Evolutionary conservation across 371 early-diverging fungal species (phyloP), one percentile per base, ranked within the genome.

Genomic region (Gilbertella persicaria): DNA sequence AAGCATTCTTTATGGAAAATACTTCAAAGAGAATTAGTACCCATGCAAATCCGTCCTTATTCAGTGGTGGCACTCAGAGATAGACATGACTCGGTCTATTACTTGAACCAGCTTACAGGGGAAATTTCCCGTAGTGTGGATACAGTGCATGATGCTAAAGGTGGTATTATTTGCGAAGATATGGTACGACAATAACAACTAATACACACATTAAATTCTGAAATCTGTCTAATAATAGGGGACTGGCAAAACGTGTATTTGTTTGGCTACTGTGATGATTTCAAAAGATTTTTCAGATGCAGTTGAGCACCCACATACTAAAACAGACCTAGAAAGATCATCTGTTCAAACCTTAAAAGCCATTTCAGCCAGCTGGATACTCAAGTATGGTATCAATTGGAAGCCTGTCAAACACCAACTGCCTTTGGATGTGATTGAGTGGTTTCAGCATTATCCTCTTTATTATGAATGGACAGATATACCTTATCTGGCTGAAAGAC

Each of bases 151-250:
- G 82, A 82, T 50, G 63, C 68, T 0, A 66, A 67, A 2, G 89
- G 88, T 10, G 92, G 92, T 0, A 85, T 91, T 50, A 81, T 89
- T 24, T 88, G 87, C 63, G 92, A 90, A 62, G 87, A 88, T 33
- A 91, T 91, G 88, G 88, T 73, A 73, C 50, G 12, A 33, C 33
- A 28, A 37, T 17, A 37, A 16, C 38, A 37, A 6, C 13, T 37
- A 12, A 14, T 6, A 14, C 6, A 14, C 38, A 6, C 38, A 5
- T 9, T 28, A 28, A 5, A 5, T 28, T 9, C 9, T 28, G 28
- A 28, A 4, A 14, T 7, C 37, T 16, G 2, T 23, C 5, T 23
- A 13, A 20, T 28, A 12, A n/a, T 55, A 79, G 86, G 86, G 92
- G 5, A 86, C 87, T 2, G 92, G 91, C 7, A 89, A 89, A 56